Base-by-base conservation (phyloP, 257 asterid species). In the Nicotiana obtusifolia region DNA sequence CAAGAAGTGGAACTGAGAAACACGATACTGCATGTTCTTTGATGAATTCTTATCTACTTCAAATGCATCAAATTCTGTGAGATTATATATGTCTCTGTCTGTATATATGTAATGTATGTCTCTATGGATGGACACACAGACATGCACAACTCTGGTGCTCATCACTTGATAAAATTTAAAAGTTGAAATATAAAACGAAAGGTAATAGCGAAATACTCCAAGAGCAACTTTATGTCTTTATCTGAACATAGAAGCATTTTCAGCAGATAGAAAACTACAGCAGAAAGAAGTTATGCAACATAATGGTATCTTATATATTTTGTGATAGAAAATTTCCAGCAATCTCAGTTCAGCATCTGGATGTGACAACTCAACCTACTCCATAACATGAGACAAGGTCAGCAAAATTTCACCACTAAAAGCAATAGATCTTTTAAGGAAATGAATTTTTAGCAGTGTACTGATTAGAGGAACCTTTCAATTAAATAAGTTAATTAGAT, bases 301-400 rank as follows among this genome's bases (percentile, higher is more conserved):
- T 65, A 28, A 56, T 64, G 31, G 69, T 86, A 92, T 95, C 93
- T 93, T 93, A 71, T 90, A 91, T 56, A 93, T 90, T 88, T 93
- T 93, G 83, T 91, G 92, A 83, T 89, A 90, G 82, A 93, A 93
- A 84, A 91, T 94, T 90, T 91, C 94, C 76, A 91, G 89, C 87
- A 93, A 82, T 85, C 97, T 90, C 83, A 93, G 86, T 84, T 93
- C 97, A 53, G 96, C 91, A 89, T 87, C 85, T 13, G 87, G 91
- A 85, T 88, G 93, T 81, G 97, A 91, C 89, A 93, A 86, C 87
- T 93, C 97, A 76, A 93, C 91, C 96, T 93, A 85, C 53, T 73
- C 82, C 84, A 86, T 80, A 54, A 67, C 67, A 85, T n/a, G 15
- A 79, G 44, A 71, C 37, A 20, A 84, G 78, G 84, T 59, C 62